These are phyloP conservation scores for Gossypium trilobum DNA, from an alignment of 441 rosid species.

Conservation along the genomic window DNA sequence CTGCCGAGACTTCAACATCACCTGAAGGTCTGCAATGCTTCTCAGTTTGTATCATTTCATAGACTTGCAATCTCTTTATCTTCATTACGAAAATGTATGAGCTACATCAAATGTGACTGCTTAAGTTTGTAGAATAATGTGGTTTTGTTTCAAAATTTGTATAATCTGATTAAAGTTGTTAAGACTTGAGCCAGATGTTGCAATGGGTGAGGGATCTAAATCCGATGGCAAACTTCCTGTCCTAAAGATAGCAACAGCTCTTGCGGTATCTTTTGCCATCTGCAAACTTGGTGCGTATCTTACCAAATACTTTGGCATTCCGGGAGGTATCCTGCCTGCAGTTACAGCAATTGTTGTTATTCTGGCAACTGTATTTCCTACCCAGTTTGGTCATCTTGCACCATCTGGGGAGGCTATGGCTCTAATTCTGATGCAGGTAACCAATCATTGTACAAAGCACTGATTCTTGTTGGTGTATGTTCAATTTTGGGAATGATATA, in stretches of 20 bases:
- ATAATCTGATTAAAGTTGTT: background rate
- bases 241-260: constrained; percentile 47
- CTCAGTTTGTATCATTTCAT: background rate
- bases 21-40: constrained; percentile 28
- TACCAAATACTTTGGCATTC: constrained; percentile 45
- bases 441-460: background rate
- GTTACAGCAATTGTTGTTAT: constrained; percentile 64
- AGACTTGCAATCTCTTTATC: background rate
- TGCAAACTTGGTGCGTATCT: constrained; percentile 59
- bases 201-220: constrained; percentile 28
- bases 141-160: background rate
- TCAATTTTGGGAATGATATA: background rate
- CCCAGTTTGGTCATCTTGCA: constrained; percentile 58
- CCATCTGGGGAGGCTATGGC: constrained; percentile 87
- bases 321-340: constrained; percentile 70
- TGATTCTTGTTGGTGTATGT: background rate
- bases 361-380: constrained; percentile 55
- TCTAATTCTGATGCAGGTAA: constrained; percentile 82
- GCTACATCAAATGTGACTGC: background rate
- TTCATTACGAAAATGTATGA: background rate
- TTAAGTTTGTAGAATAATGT: background rate
- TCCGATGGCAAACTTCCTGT: constrained; percentile 44
- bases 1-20: constrained; percentile 44
- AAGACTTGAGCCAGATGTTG: constrained; percentile 34
- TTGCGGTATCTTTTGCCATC: constrained; percentile 70